Base-by-base conservation (phyloP, 768 basidiomycete species). In the Amanita inopinata region DNA sequence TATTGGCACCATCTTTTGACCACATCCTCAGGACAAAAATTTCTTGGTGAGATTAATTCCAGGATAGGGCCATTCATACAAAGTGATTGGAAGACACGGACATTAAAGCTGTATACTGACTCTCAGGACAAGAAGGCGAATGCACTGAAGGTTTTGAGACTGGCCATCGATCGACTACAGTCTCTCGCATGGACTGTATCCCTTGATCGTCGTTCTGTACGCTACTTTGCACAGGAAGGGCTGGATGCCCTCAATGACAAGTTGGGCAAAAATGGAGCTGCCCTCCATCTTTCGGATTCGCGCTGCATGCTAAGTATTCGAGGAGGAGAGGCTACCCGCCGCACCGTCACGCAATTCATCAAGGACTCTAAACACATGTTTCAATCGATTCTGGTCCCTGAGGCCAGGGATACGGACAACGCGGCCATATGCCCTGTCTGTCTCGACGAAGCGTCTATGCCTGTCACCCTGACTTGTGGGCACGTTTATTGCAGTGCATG, bases 261-360 rank as follows among this genome's bases (percentile, higher is more conserved):
- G 0, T 56, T 80, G 14, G 77, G 78, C 15, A 70, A 75, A 25
- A 69, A 76, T 22, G 72, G 66, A 18, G 73, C 76, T 14, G 59
- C 51, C 1, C 63, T 81, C 28, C 56, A 73, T 17, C 53, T 71
- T 14, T 45, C 60, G 0, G 55, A 65, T 0, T 50, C 49, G 18
- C 53, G 59, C 0, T 60, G 63, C 43, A 70, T 52, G 8, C 60
- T 83, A 27, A 69, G 62, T 1, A 60, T 81, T 31, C 67, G 67
- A 15, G 78, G 73, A 12, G 77, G 78, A 38, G 70, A 75, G 20
- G 76, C 70, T 1, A 63, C 38, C 2, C 38, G 68, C 5, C 69
- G 73, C 31, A 57, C 67, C 20, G 51, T 80, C 12, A 56, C 61
- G 38, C 55, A 62, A 34, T 59, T 76, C 11, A 64, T 76, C 18